Base-by-base conservation (phyloP, 2,329 filamentous ascomycete species). In the Alternaria atra region DNA sequence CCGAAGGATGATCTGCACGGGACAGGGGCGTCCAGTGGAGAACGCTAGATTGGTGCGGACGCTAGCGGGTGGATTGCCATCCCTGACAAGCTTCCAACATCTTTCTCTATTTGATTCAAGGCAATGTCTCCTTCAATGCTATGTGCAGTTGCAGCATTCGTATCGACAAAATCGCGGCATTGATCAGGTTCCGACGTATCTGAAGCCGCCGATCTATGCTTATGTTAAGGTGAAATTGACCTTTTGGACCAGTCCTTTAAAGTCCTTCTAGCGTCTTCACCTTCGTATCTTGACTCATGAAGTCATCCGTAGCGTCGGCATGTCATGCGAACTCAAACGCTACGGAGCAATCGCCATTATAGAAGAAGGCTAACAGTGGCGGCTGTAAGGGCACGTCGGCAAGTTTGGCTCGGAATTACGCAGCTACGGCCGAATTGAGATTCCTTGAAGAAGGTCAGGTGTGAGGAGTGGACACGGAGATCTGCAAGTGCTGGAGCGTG, bases 1-100 rank as follows among this genome's bases (percentile, higher is more conserved):
- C 40, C 20, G 25, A 43, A 20, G 2, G 52, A 46, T 51, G 47
- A 55, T 52, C 52, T 56, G 34, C 46, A 43, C 55, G 44, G 40
- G 52, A 46, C 30, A 35, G 37, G 52, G 30, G 32, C 30, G 23
- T 10, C n/a, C 9, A 50, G 37, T 51, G 52, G 51, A 52, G 52
- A 52, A 23, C 44, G 39, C 40, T 53, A 46, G 30, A 7, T 35
- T 51, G 2, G 37, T 60, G 39, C 57, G 44, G 57, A 27, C 37
- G 30, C 52, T 60, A 55, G 40, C n/a, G 25, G 47, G 5, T 29
- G 23, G 37, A 35, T 55, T 27, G 13, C 37, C 27, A 56, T 50
- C 43, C 57, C 39, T 55, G 39, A 25, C 1, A 13, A 17, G 44
- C 32, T 53, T 42, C 44, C 29, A 48, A 32, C 57, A 48, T 35